Base-by-base conservation (phyloP, 2,329 filamentous ascomycete species). In the Hypoxylon sp. region DNA sequence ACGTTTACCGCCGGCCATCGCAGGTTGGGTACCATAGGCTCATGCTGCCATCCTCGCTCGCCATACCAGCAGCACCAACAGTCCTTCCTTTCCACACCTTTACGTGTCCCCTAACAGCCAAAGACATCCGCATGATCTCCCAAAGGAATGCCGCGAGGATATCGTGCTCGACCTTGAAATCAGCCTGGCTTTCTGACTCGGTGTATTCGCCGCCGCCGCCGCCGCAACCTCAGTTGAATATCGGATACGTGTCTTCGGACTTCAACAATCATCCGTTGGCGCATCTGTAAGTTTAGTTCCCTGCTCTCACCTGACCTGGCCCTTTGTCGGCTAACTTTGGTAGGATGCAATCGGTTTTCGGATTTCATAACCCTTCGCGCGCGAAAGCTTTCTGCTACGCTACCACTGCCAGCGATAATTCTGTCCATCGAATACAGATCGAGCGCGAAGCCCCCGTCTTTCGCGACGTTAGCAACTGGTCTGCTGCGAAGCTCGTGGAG, bases 201-300 rank as follows among this genome's bases (percentile, higher is more conserved):
- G 90, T 98, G 0, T 97, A 91, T 68, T 85, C 86, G n/a, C 95
- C 95, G 2, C 95, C 95, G 0, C 75, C 85, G 2, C 93, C 95
- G 1, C 95, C 95, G 1, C 82, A 80, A 38, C 92, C 93, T 0
- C 86, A 89, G 64, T 81, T 99, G n/a, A 94, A 92, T 65, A 87
- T 99, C 58, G 95, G 95, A 42, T 99, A 99, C 73, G 88, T 99
- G 31, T 98, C 95, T 3, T 98, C 95, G 0, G 95, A 99, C 75
- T 99, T 99, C 77, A 99, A 99, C 72, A 99, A 99, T 68, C 95
- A 99, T 72, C 95, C 95, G 3, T 79, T 99, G 27, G 95, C 95
- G 20, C 95, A 99, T 77, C 75, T 99, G 82, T 86, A 78, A 77
- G 82, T 69, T 11, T 33, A 8, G 8, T 42, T 7, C n/a, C 45